A percentile compares a stretch with the other conserved stretches of the same genome.
These are phyloP conservation scores for Anethum foeniculum DNA, from an alignment of 140 eudicot species.

Conservation along the genomic window DNA sequence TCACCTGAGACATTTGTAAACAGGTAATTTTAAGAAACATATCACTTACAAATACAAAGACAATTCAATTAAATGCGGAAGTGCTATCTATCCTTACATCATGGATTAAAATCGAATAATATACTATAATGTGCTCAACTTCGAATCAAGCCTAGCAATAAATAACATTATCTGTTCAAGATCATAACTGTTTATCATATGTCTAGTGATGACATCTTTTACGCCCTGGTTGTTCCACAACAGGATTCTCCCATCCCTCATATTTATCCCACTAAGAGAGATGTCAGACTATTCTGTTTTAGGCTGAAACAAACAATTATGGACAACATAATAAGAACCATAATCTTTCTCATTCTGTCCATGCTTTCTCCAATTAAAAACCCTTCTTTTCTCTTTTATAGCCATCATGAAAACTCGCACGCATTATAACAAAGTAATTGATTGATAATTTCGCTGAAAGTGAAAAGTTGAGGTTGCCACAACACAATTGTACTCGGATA, in stretches of 20 bases:
- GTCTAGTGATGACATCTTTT: background rate
- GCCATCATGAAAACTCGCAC: background rate
- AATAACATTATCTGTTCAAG: background rate
- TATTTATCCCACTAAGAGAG: background rate
- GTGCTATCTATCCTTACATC: background rate
- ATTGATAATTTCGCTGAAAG: background rate
- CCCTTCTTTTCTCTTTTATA: background rate
- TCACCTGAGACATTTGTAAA: constrained; percentile 27
- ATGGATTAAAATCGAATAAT: background rate
- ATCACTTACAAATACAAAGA: background rate
- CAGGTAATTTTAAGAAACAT: background rate
- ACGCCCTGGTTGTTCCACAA: background rate
- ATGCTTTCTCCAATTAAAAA: background rate
- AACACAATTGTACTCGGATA: background rate
- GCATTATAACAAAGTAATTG: background rate
- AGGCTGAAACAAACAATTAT: background rate
- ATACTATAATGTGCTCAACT: background rate
- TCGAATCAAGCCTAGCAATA: background rate
- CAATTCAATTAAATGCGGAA: background rate
- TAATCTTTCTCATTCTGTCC: background rate
- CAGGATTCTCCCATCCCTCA: background rate
- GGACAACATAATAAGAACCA: background rate
- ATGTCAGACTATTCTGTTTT: background rate
- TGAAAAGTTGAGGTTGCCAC: background rate
- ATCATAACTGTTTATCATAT: background rate